Percentiles rank a stretch among this genome's conserved stretches.
phyloP scores from a whole-genome alignment of 2,329 filamentous ascomycete species.

The Neonectria neomacrospora region DNA sequence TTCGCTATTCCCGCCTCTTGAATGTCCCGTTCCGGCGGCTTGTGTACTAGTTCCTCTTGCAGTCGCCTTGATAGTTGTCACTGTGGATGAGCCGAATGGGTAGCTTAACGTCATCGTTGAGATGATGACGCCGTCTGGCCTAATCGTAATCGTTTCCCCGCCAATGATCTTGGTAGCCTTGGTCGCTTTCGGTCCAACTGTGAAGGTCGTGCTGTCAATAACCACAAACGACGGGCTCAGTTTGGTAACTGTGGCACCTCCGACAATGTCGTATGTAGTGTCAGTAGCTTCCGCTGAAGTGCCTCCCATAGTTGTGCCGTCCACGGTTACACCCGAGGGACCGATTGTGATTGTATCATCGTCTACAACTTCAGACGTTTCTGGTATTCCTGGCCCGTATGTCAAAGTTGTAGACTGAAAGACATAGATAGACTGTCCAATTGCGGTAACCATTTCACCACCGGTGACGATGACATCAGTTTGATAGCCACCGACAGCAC shows the following conservation, averaged over 20 bases:
- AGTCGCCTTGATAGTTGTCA: slow-evolving; percentile 54
- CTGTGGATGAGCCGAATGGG: slow-evolving; percentile 58
- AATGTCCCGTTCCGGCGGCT: slow-evolving; percentile 44
- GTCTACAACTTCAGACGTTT: slow-evolving; percentile 55
- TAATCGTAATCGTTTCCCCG: slow-evolving; percentile 63
- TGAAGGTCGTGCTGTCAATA: slow-evolving; percentile 62
- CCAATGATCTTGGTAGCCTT: slow-evolving; percentile 59
- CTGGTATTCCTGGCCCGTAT: slow-evolving; percentile 53
- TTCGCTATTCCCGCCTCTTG: slow-evolving; percentile 30
- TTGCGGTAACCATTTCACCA: slow-evolving; percentile 59
- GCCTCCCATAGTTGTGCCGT: slow-evolving; percentile 58
- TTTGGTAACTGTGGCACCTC: slow-evolving; percentile 64
- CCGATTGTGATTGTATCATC: slow-evolving; percentile 64
- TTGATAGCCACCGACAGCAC: slow-evolving; percentile 46
- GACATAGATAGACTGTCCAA: slow-evolving; percentile 55
- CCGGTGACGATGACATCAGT: slow-evolving; percentile 60
- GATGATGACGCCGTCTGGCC: slow-evolving; percentile 61
- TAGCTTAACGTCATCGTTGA: slow-evolving; percentile 57
- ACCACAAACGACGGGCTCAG: slow-evolving; percentile 61
- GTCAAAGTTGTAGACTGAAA: slow-evolving; percentile 58
- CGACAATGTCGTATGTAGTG: slow-evolving; percentile 60
- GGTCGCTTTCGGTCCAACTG: slow-evolving; percentile 58
- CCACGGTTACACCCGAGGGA: slow-evolving; percentile 55
- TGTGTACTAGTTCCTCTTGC: slow-evolving; percentile 37
- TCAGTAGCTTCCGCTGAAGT: slow-evolving; percentile 47